Evolutionary conservation across 192 early-diverging fungal genomes (phyloP).

Genomic region (Entomortierella beljakovae): DNA sequence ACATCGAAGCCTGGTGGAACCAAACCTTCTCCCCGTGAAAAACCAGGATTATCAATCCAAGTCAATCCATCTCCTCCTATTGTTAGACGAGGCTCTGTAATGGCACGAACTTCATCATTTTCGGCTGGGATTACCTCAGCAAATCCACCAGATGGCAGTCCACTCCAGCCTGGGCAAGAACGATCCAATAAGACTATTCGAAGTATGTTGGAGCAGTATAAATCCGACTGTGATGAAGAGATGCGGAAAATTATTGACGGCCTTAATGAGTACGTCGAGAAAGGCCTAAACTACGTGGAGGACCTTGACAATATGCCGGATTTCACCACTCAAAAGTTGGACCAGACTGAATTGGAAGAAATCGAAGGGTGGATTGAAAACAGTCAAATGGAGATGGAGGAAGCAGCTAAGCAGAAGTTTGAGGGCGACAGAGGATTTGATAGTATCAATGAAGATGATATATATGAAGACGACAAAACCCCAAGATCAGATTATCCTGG

Average conservation of each 20-base stretch:
- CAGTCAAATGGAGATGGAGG: slow-evolving; percentile 55
- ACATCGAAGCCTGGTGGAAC: slow-evolving; percentile 19
- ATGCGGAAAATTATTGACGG: slow-evolving; percentile 74
- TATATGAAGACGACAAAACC: slow-evolving; percentile 36
- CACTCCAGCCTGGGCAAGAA: slow-evolving; percentile 30
- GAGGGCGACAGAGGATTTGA: slow-evolving; percentile 19
- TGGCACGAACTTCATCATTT: slow-evolving; percentile 44
- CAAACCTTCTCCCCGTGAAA: slow-evolving; percentile 39
- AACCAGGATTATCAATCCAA: slow-evolving; percentile 49
- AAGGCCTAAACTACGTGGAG: slow-evolving; percentile 60
- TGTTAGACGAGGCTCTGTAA: slow-evolving; percentile 40
- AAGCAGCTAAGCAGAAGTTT: slow-evolving; percentile 22
- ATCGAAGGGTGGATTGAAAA: slow-evolving; percentile 55
- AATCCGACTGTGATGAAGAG: slow-evolving; percentile 48
- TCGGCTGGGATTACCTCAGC: slow-evolving; percentile 50
- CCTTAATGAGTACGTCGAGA: slow-evolving; percentile 76
- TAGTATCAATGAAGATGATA: slow-evolving; percentile 10
- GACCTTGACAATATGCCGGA: slow-evolving; percentile 51
- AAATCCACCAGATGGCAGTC: slow-evolving; percentile 34
- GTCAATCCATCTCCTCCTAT: slow-evolving; percentile 41
- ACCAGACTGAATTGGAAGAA: slow-evolving; percentile 46
- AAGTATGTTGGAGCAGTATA: slow-evolving; percentile 52
- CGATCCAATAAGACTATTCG: slow-evolving; percentile 47
- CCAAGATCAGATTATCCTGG: slow-evolving; percentile 36
- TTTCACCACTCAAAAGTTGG: slow-evolving; percentile 35